Evolutionary conservation across 371 early-diverging fungal species (phyloP).

Genomic region (Rhizopus stolonifer): DNA sequence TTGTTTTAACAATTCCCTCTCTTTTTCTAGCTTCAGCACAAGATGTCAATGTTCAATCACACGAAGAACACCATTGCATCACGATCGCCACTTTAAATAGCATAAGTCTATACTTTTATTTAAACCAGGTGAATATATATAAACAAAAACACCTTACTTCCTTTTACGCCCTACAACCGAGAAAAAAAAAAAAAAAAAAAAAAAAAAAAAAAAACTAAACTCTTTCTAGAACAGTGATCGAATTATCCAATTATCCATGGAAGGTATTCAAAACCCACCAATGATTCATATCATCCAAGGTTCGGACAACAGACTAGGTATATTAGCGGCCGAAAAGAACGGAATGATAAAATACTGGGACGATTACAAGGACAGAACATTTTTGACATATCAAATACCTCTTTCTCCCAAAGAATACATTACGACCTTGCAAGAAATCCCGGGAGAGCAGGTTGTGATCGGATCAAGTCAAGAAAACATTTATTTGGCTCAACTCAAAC

Average conservation of each 20-base stretch:
- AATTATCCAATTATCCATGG: neutral
- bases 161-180: too few relatives aligned
- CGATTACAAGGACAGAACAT: neutral
- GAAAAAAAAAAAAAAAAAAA: neutral
- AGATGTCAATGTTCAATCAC: neutral
- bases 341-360: neutral
- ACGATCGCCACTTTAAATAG: neutral
- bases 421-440: conserved; percentile 2
- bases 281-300: neutral
- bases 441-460: neutral
- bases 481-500: neutral
- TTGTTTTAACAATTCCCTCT: neutral
- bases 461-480: conserved; percentile 3
- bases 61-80: neutral
- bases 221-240: neutral
- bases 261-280: neutral
- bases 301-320: neutral
- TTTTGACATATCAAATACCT: neutral
- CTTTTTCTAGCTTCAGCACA: neutral
- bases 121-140: neutral
- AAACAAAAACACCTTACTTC: too few relatives aligned
- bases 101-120: neutral
- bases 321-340: neutral
- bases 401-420: neutral
- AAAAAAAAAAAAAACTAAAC: neutral